Conservation (phyloP, 495 filamentous ascomycete species). For the Lasiosphaeriaceae sp. region DNA sequence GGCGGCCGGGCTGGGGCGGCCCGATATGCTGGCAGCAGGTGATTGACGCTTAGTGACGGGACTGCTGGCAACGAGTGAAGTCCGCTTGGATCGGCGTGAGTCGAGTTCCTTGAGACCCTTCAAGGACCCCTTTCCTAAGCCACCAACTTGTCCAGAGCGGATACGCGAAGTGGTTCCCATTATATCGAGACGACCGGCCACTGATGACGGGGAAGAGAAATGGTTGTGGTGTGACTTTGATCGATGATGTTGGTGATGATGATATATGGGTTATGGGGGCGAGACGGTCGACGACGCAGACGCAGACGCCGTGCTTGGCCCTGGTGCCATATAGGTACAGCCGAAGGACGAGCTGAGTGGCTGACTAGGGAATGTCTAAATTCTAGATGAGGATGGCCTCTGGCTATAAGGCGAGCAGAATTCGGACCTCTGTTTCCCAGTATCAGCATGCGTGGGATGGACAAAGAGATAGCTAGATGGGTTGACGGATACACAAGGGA, state of each 20-base stretch:
- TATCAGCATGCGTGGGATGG: too few relatives aligned
- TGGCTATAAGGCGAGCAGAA: background rate
- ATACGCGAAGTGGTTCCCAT: constrained; percentile 24
- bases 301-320: background rate
- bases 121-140: constrained; percentile 19
- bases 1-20: background rate
- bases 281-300: background rate
- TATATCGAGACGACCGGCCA: constrained; percentile 13
- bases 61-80: constrained; percentile 9
- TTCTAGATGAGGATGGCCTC: background rate
- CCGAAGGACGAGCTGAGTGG: background rate
- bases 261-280: background rate
- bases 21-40: background rate
- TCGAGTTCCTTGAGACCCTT: constrained; percentile 15
- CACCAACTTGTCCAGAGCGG: constrained; percentile 19
- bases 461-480: too few relatives aligned
- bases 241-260: background rate
- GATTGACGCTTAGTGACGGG: background rate
- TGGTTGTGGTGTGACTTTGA: background rate
- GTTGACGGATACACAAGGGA: too few relatives aligned
- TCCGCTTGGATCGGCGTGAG: constrained; percentile 17
- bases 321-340: background rate
- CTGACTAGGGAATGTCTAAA: background rate
- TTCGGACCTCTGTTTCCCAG: constrained; percentile 3
- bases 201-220: background rate